Percentiles rank a stretch among this genome's conserved stretches.
phyloP scores from a whole-genome alignment of 176 grass and related monocot genomes.

The Phoenix roebelenii region DNA sequence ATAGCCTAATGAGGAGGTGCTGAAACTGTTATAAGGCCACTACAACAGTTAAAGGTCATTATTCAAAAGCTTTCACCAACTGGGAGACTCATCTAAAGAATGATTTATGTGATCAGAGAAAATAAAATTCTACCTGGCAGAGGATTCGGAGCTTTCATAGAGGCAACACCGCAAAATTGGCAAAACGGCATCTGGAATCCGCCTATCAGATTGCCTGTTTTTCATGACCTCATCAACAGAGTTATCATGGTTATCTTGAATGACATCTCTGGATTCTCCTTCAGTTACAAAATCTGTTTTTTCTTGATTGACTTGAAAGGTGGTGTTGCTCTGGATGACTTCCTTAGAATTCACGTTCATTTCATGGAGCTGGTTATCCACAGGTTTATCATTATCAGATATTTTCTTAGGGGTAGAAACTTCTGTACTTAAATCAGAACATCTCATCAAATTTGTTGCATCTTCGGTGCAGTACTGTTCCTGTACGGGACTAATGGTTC shows the following conservation, averaged over 20 bases:
- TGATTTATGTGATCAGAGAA: neutral
- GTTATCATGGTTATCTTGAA: slow-evolving; percentile 15
- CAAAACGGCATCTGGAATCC: slow-evolving; percentile 45
- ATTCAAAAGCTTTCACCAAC: too few relatives aligned
- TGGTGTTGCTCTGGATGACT: slow-evolving; percentile 16
- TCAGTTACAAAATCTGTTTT: slow-evolving; percentile 11
- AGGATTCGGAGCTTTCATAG: slow-evolving; percentile 66
- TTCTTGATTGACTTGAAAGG: slow-evolving; percentile 24
- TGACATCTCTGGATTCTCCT: slow-evolving; percentile 12
- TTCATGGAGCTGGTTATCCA: slow-evolving; percentile 26
- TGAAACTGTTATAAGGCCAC: too few relatives aligned
- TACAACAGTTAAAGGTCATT: too few relatives aligned
- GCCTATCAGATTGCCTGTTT: slow-evolving; percentile 20
- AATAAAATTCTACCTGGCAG: slow-evolving; percentile 46
- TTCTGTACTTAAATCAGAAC: slow-evolving; percentile 34
- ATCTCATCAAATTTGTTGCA: slow-evolving; percentile 24
- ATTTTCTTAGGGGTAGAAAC: slow-evolving; percentile 27
- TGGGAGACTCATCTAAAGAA: neutral
- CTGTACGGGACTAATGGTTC: slow-evolving; percentile 22
- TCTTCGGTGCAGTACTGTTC: slow-evolving; percentile 29
- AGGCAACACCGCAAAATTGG: slow-evolving; percentile 57
- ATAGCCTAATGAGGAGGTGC: too few relatives aligned
- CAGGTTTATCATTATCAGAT: slow-evolving; percentile 19
- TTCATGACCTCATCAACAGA: slow-evolving; percentile 23
- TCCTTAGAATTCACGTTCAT: slow-evolving; percentile 20